Evolutionary conservation across 202 grass and related monocot species (phyloP), one percentile per base, ranked within the genome.

Genomic region (Eragrostis tef): DNA sequence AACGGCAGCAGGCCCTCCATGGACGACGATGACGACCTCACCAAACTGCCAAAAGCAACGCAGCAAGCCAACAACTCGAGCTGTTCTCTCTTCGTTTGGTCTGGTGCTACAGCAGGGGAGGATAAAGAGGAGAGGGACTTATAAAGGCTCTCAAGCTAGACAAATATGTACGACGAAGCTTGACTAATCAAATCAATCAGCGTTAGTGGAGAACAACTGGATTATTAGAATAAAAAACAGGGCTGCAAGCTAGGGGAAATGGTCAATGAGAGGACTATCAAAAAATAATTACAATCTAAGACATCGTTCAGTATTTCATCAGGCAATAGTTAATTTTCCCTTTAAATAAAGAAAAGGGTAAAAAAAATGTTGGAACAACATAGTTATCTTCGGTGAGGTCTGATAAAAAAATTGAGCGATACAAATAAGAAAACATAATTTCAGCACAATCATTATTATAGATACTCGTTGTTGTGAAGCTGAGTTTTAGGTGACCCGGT

Each of bases 1-100:
- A 95, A 90, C 51, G 93, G 93, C 69, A 95, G 83, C 44, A 90
- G 46, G 21, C 90, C 93, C 77, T 94, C 93, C 90, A 92, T 94
- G 83, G 34, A 9, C 10, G 64, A 9, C n/a, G 41, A 11, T 11
- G 9, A 13, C 4, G 6, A 1, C 13, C 54, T 60, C 54, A 26
- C 22, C n/a, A 64, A 87, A 13, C 31, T 39, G 11, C 11, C 22
- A n/a, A 64, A 57, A 22, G 53, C 14, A 29, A 72, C 66, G 79
- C 64, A 36, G 47, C 7, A 19, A 7, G 2, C 11, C 77, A 70
- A 41, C 15, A 54, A n/a, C 31, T 47, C 6, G 29, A 11, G 9
- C 8, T 16, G 29, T 44, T 6, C n/a, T 21, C 31, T 69, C 8
- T 45, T 16, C 34, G 69, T 68, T 41, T 56, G 29, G 39, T 14